Evolutionary conservation across 257 asterid species (phyloP).

Genomic region (Galeopsis tetrahit): DNA sequence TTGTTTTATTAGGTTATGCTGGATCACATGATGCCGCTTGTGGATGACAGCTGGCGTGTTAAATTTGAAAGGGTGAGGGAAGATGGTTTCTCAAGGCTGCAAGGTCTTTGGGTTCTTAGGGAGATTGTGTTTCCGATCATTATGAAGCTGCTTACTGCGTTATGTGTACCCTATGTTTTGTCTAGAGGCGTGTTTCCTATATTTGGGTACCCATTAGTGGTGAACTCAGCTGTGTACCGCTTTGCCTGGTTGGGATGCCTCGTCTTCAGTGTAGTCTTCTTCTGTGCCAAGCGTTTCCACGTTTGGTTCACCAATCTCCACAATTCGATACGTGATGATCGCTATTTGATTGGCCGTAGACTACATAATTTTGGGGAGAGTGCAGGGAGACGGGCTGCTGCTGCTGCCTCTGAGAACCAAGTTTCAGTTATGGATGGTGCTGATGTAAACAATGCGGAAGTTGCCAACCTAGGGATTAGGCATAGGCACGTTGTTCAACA

Average conservation of each 20-base stretch:
- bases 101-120: slow-evolving; percentile 82
- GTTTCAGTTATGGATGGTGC: slow-evolving; percentile 20
- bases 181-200: slow-evolving; percentile 88
- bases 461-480: slow-evolving; percentile 54
- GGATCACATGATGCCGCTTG: slow-evolving; percentile 92
- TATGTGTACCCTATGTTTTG: slow-evolving; percentile 89
- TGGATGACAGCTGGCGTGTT: slow-evolving; percentile 91
- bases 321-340: slow-evolving; percentile 95
- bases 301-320: slow-evolving; percentile 96
- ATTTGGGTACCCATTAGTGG: slow-evolving; percentile 83
- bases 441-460: slow-evolving; percentile 35
- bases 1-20: slow-evolving; percentile 71
- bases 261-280: slow-evolving; percentile 63
- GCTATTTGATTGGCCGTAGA: slow-evolving; percentile 89
- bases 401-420: slow-evolving; percentile 37
- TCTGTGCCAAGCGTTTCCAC: slow-evolving; percentile 90
- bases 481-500: slow-evolving; percentile 58
- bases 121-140: slow-evolving; percentile 90
- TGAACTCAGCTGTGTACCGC: slow-evolving; percentile 92
- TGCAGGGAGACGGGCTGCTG: slow-evolving; percentile 34
- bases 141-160: slow-evolving; percentile 90
- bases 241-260: slow-evolving; percentile 98
- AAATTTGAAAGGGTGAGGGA: slow-evolving; percentile 96
- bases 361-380: slow-evolving; percentile 89
- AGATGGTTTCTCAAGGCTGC: slow-evolving; percentile 94